A percentile compares a stretch with the other conserved stretches of the same genome.
phyloP scores from a whole-genome alignment of 2,329 filamentous ascomycete species.

The Lecanicillium sp. region DNA sequence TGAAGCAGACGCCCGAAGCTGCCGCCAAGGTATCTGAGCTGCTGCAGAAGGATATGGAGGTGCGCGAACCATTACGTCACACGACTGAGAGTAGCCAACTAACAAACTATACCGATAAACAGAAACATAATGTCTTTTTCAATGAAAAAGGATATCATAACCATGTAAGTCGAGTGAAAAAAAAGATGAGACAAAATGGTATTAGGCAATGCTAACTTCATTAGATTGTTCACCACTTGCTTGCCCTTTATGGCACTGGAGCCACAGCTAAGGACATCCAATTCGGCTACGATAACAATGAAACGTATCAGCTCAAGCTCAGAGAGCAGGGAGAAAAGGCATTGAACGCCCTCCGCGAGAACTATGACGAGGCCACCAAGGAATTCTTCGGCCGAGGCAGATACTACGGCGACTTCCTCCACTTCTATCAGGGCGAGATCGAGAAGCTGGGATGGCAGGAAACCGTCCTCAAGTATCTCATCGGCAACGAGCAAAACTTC shows the following conservation, averaged over 20 bases:
- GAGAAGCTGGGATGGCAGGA: constrained; percentile 52
- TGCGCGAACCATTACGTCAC: constrained; percentile 19
- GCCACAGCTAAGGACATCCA: constrained; percentile 56
- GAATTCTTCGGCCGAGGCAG: constrained; percentile 54
- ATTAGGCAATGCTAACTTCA: constrained; percentile 9
- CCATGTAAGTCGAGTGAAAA: constrained; percentile 47
- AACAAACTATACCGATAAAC: not conserved
- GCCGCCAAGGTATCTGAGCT: constrained; percentile 60
- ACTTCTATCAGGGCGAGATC: constrained; percentile 72
- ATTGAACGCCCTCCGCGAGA: constrained; percentile 46
- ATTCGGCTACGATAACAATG: constrained; percentile 59
- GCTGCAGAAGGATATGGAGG: constrained; percentile 69
- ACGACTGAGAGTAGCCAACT: not conserved
- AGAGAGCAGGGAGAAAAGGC: constrained; percentile 41
- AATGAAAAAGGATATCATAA: constrained; percentile 73
- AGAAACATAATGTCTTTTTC: constrained; percentile 71
- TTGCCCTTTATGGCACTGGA: constrained; percentile 71
- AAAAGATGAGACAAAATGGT: not conserved
- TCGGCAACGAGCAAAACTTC: constrained; percentile 57
- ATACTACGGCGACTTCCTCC: constrained; percentile 67
- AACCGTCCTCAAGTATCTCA: constrained; percentile 61
- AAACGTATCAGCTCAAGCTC: constrained; percentile 56
- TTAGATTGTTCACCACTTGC: constrained; percentile 64
- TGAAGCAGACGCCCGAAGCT: constrained; percentile 48
- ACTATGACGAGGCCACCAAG: constrained; percentile 48